phyloP scores from a whole-genome alignment of 2,329 filamentous ascomycete genomes.

The Paecilomyces dactylethromorphus region DNA sequence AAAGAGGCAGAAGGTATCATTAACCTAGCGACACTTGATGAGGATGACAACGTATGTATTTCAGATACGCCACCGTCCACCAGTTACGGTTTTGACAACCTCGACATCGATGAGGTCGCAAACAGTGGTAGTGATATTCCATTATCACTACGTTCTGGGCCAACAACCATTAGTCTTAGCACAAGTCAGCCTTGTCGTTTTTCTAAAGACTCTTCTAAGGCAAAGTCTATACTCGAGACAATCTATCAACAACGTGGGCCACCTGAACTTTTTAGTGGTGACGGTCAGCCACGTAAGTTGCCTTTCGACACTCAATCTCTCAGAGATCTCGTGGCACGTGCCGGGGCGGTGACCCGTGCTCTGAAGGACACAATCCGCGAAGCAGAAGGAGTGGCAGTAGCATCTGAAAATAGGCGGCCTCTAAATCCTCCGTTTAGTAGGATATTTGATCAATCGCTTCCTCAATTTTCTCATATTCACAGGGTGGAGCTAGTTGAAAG shows the following conservation, averaged over 20 bases:
- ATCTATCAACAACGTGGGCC: constrained; percentile 46
- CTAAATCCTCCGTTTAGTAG: constrained; percentile 42
- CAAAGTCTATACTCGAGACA: constrained; percentile 56
- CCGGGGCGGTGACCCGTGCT: constrained; percentile 42
- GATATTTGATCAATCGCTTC: constrained; percentile 38
- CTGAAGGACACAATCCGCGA: constrained; percentile 45
- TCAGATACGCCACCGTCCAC: constrained; percentile 51
- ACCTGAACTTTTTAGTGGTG: constrained; percentile 18
- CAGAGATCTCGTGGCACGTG: constrained; percentile 51
- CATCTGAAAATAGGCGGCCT: constrained; percentile 20
- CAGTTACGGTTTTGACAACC: constrained; percentile 52
- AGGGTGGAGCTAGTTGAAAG: background rate
- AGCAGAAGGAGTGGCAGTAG: constrained; percentile 38
- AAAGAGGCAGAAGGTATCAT: constrained; percentile 62
- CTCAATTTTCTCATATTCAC: constrained; percentile 17
- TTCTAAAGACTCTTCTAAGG: constrained; percentile 52
- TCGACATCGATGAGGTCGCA: constrained; percentile 35
- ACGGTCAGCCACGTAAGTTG: constrained; percentile 43
- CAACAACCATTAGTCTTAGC: constrained; percentile 19
- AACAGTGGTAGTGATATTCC: constrained; percentile 14
- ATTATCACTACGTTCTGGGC: constrained; percentile 14
- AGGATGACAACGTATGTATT: constrained; percentile 48
- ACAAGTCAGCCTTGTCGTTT: constrained; percentile 33
- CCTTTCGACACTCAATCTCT: constrained; percentile 61
- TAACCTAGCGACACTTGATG: constrained; percentile 58